A percentile compares a stretch with the other conserved stretches of the same genome.
Evolutionary conservation across 345 rosid species (phyloP).

Genomic region (Hibiscus tridactylites): DNA sequence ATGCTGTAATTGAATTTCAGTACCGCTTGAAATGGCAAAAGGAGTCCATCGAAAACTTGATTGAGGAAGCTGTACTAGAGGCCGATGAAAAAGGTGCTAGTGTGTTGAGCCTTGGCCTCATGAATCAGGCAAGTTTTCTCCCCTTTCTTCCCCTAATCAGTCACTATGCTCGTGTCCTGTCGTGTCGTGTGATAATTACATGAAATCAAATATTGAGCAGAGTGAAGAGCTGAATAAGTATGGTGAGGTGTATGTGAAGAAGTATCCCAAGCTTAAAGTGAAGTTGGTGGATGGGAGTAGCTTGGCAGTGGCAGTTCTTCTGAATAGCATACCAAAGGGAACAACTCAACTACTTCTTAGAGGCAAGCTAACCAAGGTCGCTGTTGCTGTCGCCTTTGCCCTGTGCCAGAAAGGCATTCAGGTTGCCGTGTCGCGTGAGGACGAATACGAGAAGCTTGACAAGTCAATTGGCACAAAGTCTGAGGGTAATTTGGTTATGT

Average conservation of each 20-base stretch:
- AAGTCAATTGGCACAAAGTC: slow-evolving; percentile 5
- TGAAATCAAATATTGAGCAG: slow-evolving; percentile 9
- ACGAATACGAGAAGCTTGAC: background rate
- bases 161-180: background rate
- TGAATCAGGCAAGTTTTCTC: slow-evolving; percentile 41
- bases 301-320: slow-evolving; percentile 43
- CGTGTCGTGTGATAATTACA: background rate
- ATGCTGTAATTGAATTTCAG: too few relatives aligned
- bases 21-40: too few relatives aligned
- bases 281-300: slow-evolving; percentile 63
- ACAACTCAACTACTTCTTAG: background rate
- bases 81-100: too few relatives aligned
- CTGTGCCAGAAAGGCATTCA: slow-evolving; percentile 37
- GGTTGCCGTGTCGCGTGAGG: background rate
- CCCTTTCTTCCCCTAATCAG: too few relatives aligned
- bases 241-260: slow-evolving; percentile 38
- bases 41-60: too few relatives aligned
- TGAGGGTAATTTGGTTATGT: slow-evolving; percentile 14
- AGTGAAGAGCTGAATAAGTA: slow-evolving; percentile 43
- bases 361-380: background rate
- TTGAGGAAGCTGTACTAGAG: too few relatives aligned
- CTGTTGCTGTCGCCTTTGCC: slow-evolving; percentile 13
- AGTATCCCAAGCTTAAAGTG: slow-evolving; percentile 1
- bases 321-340: slow-evolving; percentile 15
- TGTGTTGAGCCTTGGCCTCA: slow-evolving; percentile 49